Evolutionary conservation across 2,329 filamentous ascomycete genomes (phyloP).

Genomic region (Colletotrichum destructivum): DNA sequence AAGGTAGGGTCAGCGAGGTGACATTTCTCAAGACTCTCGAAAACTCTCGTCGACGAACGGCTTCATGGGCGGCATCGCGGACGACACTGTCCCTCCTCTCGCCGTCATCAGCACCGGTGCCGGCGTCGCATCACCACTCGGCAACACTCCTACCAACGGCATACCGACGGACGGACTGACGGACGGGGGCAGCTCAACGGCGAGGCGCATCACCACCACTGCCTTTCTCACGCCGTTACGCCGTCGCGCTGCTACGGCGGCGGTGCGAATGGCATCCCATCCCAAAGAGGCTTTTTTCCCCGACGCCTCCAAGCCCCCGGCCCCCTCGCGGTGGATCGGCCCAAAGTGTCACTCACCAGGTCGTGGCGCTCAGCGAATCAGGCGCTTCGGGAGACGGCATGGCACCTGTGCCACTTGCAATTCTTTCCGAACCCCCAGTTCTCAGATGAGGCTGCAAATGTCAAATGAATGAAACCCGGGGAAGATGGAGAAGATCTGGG

Average conservation of each 20-base stretch:
- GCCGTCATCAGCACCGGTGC: not conserved
- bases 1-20: conserved; percentile 11
- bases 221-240: conserved; percentile 5
- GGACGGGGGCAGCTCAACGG: not conserved
- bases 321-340: conserved; percentile 29
- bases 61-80: too few species aligned
- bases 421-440: conserved; percentile 39
- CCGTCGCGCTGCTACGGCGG: not conserved
- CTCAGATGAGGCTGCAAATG: conserved; percentile 16
- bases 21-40: not conserved
- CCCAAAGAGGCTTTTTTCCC: conserved; percentile 39
- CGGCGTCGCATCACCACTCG: too few species aligned
- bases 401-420: conserved; percentile 32
- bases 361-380: conserved; percentile 44
- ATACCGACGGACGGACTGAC: too few species aligned
- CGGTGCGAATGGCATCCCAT: conserved; percentile 33
- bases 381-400: conserved; percentile 43
- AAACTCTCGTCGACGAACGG: not conserved
- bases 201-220: not conserved
- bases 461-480: conserved; percentile 40
- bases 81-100: too few species aligned
- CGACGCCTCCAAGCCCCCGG: conserved; percentile 31
- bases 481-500: conserved; percentile 43
- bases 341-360: conserved; percentile 42
- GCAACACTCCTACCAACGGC: too few species aligned